Evolutionary conservation across 352 stramenopile species (phyloP).

Genomic region (Globisporangium barbulae): DNA sequence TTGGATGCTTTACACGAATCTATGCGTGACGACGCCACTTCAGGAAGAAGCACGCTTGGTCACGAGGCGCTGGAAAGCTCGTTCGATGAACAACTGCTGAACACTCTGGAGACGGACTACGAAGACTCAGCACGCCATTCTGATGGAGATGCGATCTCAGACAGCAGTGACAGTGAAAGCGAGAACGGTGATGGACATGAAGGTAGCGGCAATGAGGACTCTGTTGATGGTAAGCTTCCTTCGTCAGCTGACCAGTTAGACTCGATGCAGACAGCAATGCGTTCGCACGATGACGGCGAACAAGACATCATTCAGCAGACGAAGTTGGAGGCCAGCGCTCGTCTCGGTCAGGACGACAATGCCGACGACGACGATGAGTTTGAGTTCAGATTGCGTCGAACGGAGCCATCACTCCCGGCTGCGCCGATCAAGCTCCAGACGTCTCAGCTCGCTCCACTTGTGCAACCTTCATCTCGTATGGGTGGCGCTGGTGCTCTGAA

Average conservation of each 20-base stretch:
- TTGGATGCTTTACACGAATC: not conserved
- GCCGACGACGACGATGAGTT: constrained; percentile 1
- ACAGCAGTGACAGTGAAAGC: not conserved
- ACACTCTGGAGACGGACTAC: not conserved
- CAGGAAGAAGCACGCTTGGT: not conserved
- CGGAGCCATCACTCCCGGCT: constrained; percentile 4
- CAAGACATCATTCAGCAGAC: not conserved
- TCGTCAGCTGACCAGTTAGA: not conserved
- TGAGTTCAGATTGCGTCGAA: not conserved
- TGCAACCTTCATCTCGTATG: not conserved
- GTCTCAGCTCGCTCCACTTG: not conserved
- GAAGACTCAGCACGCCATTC: not conserved
- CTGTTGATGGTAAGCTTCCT: not conserved
- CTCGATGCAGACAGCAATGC: not conserved
- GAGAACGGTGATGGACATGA: constrained; percentile 1
- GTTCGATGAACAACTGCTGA: not conserved
- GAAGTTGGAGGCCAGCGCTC: not conserved
- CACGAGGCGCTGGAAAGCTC: not conserved
- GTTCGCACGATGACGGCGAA: not conserved
- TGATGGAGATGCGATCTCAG: not conserved
- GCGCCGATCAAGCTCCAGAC: constrained; percentile 7
- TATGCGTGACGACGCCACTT: not conserved
- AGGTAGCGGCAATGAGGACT: not conserved
- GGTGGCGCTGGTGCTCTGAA: constrained; percentile 9
- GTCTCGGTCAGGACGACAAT: not conserved